Evolutionary conservation across 306 rosid genomes (phyloP), one percentile per base, ranked within the genome.

Genomic region (Ormosia semicastrata): DNA sequence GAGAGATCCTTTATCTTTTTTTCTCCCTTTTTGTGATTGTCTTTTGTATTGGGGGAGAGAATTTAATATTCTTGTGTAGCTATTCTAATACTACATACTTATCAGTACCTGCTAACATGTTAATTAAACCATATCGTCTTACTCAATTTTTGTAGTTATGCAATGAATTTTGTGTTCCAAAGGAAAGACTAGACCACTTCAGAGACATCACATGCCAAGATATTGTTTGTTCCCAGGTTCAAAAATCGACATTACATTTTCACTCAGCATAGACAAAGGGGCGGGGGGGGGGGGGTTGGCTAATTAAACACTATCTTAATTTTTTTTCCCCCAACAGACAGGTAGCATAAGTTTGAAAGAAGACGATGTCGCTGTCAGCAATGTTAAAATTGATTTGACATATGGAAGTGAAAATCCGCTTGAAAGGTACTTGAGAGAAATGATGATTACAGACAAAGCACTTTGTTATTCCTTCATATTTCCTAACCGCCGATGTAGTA

Each of bases 111-210:
- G 68, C 67, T 14, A 4, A 17, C 73, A 54, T 50, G 53, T 49
- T 33, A 49, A 40, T 9, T 5, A 43, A 67, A 17, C 17, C 69
- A n/a, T 71, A 30, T 49, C 7, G 3, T 14, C 29, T 74, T 70
- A 66, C 67, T 68, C 64, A 39, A 63, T 79, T 74, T 47, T 75
- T 86, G 85, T 87, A 94, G 98, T 94, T 90, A 72, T 92, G 97
- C 84, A 94, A 94, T 82, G 98, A 91, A 82, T 94, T 91, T 83
- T 83, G 97, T 34, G 92, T 94, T 77, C 98, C 98, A 18, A 94
- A 90, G 90, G 97, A 91, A 49, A 80, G 40, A 60, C 82, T 91
- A n/a, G 90, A 85, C 34, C 76, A 90, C 81, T 92, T 90, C 89
- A 86, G 70, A 87, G 77, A 58, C 32, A 86, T 91, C 85, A 94